These are phyloP conservation scores for Blastomyces silverae DNA, from an alignment of 2,329 filamentous ascomycete species.

Conservation along the genomic window DNA sequence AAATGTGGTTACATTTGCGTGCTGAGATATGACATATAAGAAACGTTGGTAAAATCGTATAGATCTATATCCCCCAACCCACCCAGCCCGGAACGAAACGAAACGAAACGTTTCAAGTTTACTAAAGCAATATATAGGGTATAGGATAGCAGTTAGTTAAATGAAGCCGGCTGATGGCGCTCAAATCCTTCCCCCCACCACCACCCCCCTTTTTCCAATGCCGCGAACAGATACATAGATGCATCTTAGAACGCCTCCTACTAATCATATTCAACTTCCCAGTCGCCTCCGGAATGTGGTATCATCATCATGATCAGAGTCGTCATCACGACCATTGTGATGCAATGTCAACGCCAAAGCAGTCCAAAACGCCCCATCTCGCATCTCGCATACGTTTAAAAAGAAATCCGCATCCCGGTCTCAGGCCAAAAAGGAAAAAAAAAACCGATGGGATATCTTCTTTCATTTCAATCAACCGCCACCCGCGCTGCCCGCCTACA, in stretches of 20 bases:
- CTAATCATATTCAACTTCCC: neutral
- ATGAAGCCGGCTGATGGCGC: neutral
- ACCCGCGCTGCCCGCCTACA: too few relatives aligned
- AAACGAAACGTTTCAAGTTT: too few relatives aligned
- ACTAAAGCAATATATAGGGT: neutral
- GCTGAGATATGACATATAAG: neutral
- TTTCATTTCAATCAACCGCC: neutral
- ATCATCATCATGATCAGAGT: neutral
- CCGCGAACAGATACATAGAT: neutral
- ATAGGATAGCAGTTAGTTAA: neutral
- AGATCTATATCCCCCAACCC: neutral
- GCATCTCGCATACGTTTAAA: constrained; percentile 2
- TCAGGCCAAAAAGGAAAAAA: neutral
- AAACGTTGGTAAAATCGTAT: neutral
- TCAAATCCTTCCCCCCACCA: neutral
- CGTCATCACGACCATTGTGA: neutral
- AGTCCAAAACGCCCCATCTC: neutral
- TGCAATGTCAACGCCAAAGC: constrained; percentile 1
- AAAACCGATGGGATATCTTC: neutral
- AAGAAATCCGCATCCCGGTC: neutral
- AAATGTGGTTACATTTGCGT: neutral
- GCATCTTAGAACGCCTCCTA: too few relatives aligned
- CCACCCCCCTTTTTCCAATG: neutral
- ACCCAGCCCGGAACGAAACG: neutral
- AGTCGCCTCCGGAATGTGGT: neutral